phyloP scores from a whole-genome alignment of 2,329 filamentous ascomycete genomes.

The Calonectria multiphialidica region DNA sequence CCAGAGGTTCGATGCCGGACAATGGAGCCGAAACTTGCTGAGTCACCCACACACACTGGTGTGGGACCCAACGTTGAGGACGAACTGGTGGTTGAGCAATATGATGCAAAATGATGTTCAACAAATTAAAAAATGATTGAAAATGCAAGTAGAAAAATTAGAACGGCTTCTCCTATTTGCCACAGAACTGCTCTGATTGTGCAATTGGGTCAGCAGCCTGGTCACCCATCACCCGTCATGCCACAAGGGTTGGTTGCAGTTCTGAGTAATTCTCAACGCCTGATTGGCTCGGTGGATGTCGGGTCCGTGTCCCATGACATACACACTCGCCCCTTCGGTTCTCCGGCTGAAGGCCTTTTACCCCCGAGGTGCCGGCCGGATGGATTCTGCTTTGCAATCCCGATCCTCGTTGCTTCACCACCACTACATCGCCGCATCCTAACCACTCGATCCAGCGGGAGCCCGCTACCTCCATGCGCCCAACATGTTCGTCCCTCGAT shows the following conservation, averaged over 20 bases:
- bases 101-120: background rate
- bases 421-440: constrained; percentile 23
- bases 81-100: background rate
- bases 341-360: constrained; percentile 47
- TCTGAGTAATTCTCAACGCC: constrained; percentile 47
- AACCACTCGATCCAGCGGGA: constrained; percentile 2
- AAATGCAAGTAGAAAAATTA: too few species aligned
- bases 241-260: constrained; percentile 23
- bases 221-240: constrained; percentile 15
- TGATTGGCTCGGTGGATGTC: constrained; percentile 54
- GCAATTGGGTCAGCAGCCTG: background rate
- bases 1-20: too few species aligned
- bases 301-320: constrained; percentile 45
- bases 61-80: background rate
- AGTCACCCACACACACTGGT: too few species aligned
- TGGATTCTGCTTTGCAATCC: constrained; percentile 40
- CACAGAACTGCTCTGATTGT: background rate
- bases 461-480: constrained; percentile 38
- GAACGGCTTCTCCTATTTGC: background rate
- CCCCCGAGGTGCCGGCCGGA: constrained; percentile 40
- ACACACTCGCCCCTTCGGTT: constrained; percentile 35
- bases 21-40: too few species aligned
- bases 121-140: background rate
- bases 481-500: constrained; percentile 58
- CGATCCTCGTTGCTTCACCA: constrained; percentile 19